Base-by-base conservation (phyloP, 176 grass and related monocot species). In the Oryza punctata region DNA sequence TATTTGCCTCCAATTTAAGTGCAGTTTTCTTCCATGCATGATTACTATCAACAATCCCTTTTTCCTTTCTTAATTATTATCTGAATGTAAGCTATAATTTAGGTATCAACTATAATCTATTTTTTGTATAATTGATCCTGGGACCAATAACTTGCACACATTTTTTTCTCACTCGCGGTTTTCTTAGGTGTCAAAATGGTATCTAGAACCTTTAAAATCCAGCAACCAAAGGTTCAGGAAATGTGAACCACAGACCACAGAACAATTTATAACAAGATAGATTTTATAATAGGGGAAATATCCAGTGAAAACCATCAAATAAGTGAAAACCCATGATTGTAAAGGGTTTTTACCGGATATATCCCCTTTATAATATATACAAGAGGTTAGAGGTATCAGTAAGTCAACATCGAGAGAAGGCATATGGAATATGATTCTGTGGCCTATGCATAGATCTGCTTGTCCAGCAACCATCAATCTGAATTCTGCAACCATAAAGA, bases 1-100 rank as follows among this genome's bases (percentile, higher is more conserved):
- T 61, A 27, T 84, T 84, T 45, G 37, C 69, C 47, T 44, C 60
- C 68, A 84, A 75, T 69, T 82, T 69, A 84, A 65, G 81, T 67
- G 23, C 38, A 82, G 7, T 5, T 13, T 47, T 45, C 60, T 67
- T 28, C 40, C 63, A 69, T 47, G 38, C 43, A 67, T 63, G 40
- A 85, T 46, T n/a, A 7, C 32, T 71, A 65, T 70, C 19, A 82
- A 33, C 23, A 61, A 28, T 75, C 45, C 12, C 26, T 35, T 57
- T 63, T 85, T 59, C 13, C n/a, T 76, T 81, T 81, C 27, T 28
- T 80, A 75, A 57, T 75, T 65, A 25, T 57, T 57, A 71, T 57
- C 30, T 81, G 25, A 70, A 85, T 30, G 70, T 70, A 85, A 50
- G 45, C 8, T 15, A 32, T 52, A 60, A 12, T 76, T 84, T 76